Conservation (phyloP, 78 protist genomes). For the Planoprotostelium fungivorum region DNA sequence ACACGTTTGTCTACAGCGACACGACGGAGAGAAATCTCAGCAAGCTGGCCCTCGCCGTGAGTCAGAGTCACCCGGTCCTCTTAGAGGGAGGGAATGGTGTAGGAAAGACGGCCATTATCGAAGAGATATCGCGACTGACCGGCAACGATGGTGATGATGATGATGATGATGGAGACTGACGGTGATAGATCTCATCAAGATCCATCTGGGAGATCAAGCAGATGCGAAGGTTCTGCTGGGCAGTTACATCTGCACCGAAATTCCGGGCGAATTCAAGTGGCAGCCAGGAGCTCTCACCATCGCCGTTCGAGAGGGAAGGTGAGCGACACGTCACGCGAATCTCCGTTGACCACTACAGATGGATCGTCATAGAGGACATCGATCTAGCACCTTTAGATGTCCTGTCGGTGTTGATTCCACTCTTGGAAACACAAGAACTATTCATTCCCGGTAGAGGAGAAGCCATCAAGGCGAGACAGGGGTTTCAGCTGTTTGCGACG, state of each 20-base stretch:
- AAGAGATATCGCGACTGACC: slow-evolving; percentile 64
- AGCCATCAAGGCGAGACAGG: slow-evolving; percentile 66
- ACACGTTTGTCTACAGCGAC: slow-evolving; percentile 44
- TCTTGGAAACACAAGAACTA: slow-evolving; percentile 65
- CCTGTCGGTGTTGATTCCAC: slow-evolving; percentile 74
- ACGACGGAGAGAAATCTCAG: slow-evolving; percentile 63
- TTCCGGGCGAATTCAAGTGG: slow-evolving; percentile 95
- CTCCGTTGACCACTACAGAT: slow-evolving; percentile 40
- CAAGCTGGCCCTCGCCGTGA: slow-evolving; percentile 67
- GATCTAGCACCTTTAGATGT: slow-evolving; percentile 91
- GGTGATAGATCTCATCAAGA: slow-evolving; percentile 21
- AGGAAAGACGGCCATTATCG: slow-evolving; percentile 86
- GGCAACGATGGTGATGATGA: not conserved
- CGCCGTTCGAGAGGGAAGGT: slow-evolving; percentile 57
- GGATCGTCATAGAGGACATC: slow-evolving; percentile 96
- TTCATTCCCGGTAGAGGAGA: slow-evolving; percentile 81
- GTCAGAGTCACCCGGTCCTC: slow-evolving; percentile 73
- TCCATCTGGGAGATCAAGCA: slow-evolving; percentile 89
- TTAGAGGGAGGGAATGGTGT: slow-evolving; percentile 85
- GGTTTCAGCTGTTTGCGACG: slow-evolving; percentile 91
- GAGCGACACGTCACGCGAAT: slow-evolving; percentile 18
- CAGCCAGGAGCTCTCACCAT: slow-evolving; percentile 87
- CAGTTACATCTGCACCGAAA: slow-evolving; percentile 80
- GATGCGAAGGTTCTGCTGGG: slow-evolving; percentile 93
- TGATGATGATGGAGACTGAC: not conserved